Conservation (phyloP, 345 rosid species). For the Brassica cretica region DNA sequence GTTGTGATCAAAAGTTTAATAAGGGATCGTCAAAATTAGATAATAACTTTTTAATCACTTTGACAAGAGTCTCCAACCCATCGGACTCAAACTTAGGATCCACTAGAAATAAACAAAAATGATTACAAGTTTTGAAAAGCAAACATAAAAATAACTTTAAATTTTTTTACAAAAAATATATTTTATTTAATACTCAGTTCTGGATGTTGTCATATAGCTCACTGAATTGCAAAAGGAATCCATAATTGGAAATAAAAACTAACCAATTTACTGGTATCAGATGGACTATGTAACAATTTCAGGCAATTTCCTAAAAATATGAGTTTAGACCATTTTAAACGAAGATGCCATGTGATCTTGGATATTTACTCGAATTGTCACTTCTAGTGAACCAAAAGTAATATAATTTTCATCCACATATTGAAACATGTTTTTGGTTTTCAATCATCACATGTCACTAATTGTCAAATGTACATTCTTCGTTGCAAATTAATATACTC, state of each 20-base stretch:
- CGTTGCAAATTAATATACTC: too few relatives aligned
- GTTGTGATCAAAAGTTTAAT: neutral
- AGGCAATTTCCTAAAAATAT: neutral
- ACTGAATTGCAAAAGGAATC: neutral
- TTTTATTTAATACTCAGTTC: neutral
- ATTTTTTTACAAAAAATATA: too few relatives aligned
- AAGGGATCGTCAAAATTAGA: neutral
- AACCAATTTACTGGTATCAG: neutral
- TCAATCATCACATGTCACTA: neutral
- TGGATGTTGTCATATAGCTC: neutral
- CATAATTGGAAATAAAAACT: neutral
- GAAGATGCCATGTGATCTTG: neutral
- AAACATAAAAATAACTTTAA: neutral
- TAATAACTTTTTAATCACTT: neutral
- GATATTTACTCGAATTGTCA: neutral
- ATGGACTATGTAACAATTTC: neutral
- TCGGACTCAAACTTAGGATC: neutral
- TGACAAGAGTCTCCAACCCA: neutral
- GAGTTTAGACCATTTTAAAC: neutral
- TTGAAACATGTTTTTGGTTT: neutral
- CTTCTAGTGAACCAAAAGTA: neutral
- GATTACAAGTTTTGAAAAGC: neutral
- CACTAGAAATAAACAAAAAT: too few relatives aligned
- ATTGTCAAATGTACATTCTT: neutral
- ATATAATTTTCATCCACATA: neutral